Conservation (phyloP, 345 rosid species). For the Aquilaria yunnanensis region DNA sequence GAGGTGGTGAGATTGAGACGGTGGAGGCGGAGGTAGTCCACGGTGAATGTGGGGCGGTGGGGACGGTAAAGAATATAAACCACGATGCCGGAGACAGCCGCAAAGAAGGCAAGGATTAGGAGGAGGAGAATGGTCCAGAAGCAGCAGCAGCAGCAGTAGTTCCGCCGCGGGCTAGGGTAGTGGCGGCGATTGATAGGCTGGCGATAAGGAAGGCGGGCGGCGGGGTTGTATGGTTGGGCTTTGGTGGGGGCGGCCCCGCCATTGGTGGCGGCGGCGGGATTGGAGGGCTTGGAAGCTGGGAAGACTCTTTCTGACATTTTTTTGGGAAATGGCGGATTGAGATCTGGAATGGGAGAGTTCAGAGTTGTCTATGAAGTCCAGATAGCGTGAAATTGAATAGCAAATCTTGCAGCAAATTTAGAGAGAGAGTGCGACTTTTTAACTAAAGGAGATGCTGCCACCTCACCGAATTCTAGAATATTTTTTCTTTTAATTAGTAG, state of each 20-base stretch:
- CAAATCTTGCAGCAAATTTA: background rate
- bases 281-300: constrained; percentile 54
- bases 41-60: constrained; percentile 60
- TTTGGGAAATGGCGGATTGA: background rate
- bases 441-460: constrained; percentile 21
- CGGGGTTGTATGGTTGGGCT: constrained; percentile 50
- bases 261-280: constrained; percentile 16
- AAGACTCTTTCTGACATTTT: constrained; percentile 65
- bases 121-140: constrained; percentile 71
- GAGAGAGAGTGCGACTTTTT: constrained; percentile 9
- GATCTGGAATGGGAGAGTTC: background rate
- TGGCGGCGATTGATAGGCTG: constrained; percentile 54
- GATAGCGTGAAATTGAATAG: constrained; percentile 15
- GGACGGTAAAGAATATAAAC: constrained; percentile 77
- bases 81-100: constrained; percentile 63
- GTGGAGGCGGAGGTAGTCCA: constrained; percentile 66
- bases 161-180: constrained; percentile 46
- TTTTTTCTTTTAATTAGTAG: no score
- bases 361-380: constrained; percentile 4
- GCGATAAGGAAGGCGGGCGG: constrained; percentile 52
- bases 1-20: constrained; percentile 67
- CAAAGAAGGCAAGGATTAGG: constrained; percentile 55
- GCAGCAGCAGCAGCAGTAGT: constrained; percentile 77
- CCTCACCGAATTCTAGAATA: constrained; percentile 18
- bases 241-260: constrained; percentile 24